Conservation (phyloP, 2,329 filamentous ascomycete species). For the Escovopsis sp. region DNA sequence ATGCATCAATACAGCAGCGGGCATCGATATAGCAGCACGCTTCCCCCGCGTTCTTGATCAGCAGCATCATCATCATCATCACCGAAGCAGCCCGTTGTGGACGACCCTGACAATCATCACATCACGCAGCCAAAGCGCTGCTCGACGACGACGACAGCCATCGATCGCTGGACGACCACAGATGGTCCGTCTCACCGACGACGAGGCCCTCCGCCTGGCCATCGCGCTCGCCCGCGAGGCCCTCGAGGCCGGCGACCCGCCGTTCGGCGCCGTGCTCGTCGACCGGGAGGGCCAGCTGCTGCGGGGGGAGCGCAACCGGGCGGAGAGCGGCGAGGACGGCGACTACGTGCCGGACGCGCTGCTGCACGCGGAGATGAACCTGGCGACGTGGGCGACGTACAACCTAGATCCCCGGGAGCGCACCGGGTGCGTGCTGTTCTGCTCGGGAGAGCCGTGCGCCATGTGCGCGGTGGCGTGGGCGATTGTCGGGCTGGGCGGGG, state of each 20-base stretch:
- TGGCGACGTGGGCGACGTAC: constrained; percentile 23
- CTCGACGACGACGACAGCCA: too few relatives aligned
- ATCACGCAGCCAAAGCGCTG: too few relatives aligned
- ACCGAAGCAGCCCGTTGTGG: too few relatives aligned
- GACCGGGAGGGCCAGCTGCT: constrained; percentile 13
- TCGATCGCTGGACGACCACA: too few relatives aligned
- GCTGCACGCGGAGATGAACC: constrained; percentile 21
- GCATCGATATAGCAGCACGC: too few relatives aligned
- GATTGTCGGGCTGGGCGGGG: constrained; percentile 19
- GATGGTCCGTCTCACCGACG: too few relatives aligned
- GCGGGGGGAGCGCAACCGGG: constrained; percentile 21
- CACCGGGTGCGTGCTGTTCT: constrained; percentile 21
- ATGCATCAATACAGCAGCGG: too few relatives aligned
- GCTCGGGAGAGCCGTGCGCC: constrained; percentile 23
- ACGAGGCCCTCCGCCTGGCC: neutral
- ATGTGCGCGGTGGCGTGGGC: constrained; percentile 24
- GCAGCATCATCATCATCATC: too few relatives aligned
- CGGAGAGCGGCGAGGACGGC: constrained; percentile 13
- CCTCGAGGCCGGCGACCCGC: constrained; percentile 21
- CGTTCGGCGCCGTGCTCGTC: constrained; percentile 24
- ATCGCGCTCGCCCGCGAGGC: constrained; percentile 16
- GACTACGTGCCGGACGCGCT: constrained; percentile 17
- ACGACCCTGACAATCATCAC: too few relatives aligned
- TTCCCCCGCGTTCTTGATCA: too few relatives aligned
- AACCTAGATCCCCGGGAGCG: constrained; percentile 23